Base-by-base conservation (phyloP, 2,329 filamentous ascomycete genomes). In the Cryoendolithus antarcticus region DNA sequence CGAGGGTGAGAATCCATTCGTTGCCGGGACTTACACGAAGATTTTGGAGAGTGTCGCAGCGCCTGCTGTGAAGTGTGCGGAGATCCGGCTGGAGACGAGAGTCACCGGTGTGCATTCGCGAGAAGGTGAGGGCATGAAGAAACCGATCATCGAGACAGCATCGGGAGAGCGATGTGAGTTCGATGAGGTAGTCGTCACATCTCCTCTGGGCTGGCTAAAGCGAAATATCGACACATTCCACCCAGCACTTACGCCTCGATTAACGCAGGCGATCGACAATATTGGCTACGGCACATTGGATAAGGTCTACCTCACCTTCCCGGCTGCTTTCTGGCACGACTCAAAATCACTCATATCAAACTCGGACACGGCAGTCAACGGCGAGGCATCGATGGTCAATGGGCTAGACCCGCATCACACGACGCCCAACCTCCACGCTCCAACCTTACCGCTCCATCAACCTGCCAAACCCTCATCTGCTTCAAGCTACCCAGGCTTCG, bases 251-350 rank as follows among this genome's bases (percentile, higher is more conserved):
- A 75, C 78, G 0, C 50, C 59, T 4, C 65, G 71, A 10, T 54
- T 85, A n/a, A 60, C 64, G 10, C 62, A 71, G 38, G 77, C 78
- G 3, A 80, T 86, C 42, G 55, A 63, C n/a, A 68, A 68, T 30
- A 75, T 85, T 33, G 70, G 77, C 32, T 85, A 83, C 43, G 81
- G 81, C 1, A 76, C 73, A 39, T 66, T 86, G 2, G 81, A 86
- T 55, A 85, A 85, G 62, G 75, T 75, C n/a, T 56, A 53, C 40
- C 49, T 57, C 44, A 81, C 72, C 30, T 93, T 93, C 50, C 76
- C 81, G 0, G 66, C 61, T 8, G 76, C 85, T 0, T 93, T 88
- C 57, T 93, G 86, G 86, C 41, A 48, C 15, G 67, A 19, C 15
- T 19, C 15, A 5, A 19, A 19, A 19, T 19, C 15, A 19, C 15